Base-by-base conservation (phyloP, 2,329 filamentous ascomycete genomes). In the Penicillium glabrum region DNA sequence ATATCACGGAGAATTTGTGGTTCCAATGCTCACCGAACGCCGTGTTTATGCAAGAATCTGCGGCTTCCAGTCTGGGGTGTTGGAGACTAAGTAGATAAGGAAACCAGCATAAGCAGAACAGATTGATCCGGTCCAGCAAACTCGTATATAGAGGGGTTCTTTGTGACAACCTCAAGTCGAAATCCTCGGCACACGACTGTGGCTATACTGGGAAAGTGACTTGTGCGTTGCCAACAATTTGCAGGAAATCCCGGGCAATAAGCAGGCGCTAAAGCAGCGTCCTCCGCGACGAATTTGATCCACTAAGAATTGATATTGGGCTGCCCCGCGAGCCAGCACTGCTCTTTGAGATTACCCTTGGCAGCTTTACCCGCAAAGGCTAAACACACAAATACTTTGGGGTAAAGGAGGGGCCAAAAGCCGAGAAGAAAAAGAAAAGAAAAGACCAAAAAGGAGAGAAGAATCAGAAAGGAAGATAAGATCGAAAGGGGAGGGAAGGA, bases 211-310 rank as follows among this genome's bases (percentile, higher is more conserved):
- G 60, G 56, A 57, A 65, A 67, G 49, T 51, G 58, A 53, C 59
- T 61, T 66, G 58, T 58, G 61, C 58, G 57, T 53, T 55, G 51
- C 44, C 66, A 58, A 61, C 52, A 6, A 9, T 1, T 11, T 61
- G 57, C 57, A 66, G 64, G 62, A 60, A 56, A 63, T 58, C 57
- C 59, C 59, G 48, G 50, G 53, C 56, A 57, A 48, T 57, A 53
- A 24, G 14, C 31, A 19, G 50, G 45, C 55, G 58, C 61, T 64
- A 63, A 58, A 59, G 44, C 27, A 60, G 62, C 59, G 63, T 61
- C 58, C 62, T 35, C 62, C 59, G 62, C 61, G 60, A 58, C 64
- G 64, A 63, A 61, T 66, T 58, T 54, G 59, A 62, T 60, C 56
- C 58, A 63, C 57, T 60, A 57, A 46, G 54, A 56, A 53, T 21